A percentile compares a stretch with the other conserved stretches of the same genome.
phyloP scores from a whole-genome alignment of 2,329 filamentous ascomycete genomes.

The Zalaria obscura region DNA sequence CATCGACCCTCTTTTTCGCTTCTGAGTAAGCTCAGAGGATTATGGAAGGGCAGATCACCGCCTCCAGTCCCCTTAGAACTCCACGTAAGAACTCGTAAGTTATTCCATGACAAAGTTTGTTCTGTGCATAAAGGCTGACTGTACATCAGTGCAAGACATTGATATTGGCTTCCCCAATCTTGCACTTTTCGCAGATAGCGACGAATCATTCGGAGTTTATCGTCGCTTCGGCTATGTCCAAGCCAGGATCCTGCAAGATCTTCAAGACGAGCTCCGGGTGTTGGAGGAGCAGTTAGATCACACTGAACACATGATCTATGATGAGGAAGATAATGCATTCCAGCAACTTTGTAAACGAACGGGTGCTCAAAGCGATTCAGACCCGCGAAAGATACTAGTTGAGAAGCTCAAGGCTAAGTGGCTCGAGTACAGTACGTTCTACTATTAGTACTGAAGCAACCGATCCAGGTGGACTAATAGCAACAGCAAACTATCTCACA shows the following conservation, averaged over 20 bases:
- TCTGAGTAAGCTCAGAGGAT: too few relatives aligned
- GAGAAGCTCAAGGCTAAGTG: conserved; percentile 4
- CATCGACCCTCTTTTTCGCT: too few relatives aligned
- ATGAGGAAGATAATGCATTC: background rate
- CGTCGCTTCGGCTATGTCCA: conserved; percentile 28
- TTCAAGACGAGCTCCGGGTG: conserved; percentile 14
- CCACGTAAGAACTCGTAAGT: too few relatives aligned
- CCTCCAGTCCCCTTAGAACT: too few relatives aligned
- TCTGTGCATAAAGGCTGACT: too few relatives aligned
- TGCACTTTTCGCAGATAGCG: conserved; percentile 26
- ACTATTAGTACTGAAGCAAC: too few relatives aligned
- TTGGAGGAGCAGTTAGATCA: conserved; percentile 13
- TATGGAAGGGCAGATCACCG: too few relatives aligned
- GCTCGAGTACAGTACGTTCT: conserved; percentile 5
- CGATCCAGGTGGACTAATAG: background rate
- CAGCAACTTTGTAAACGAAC: background rate
- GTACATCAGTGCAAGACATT: conserved; percentile 10
- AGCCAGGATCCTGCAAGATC: conserved; percentile 20
- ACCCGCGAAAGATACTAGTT: background rate
- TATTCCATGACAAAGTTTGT: too few relatives aligned
- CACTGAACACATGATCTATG: conserved; percentile 8
- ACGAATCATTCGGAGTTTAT: conserved; percentile 27
- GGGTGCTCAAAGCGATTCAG: background rate
- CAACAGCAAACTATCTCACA: conserved; percentile 8
- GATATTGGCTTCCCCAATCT: conserved; percentile 22